Evolutionary conservation across 805 yeast species (phyloP).

Genomic region (Ascoidea tarda): DNA sequence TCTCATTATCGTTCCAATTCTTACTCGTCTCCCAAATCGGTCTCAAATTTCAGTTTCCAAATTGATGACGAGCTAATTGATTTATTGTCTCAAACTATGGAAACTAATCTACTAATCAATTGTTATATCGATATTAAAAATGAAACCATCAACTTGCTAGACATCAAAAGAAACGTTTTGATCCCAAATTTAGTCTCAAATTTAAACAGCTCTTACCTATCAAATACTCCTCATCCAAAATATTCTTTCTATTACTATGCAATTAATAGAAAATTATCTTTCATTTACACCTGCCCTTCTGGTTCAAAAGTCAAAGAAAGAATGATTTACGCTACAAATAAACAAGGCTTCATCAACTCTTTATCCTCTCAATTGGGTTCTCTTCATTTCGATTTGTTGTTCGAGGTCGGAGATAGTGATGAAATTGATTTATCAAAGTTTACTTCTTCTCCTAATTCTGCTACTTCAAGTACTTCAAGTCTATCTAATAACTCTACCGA

Average conservation of each 20-base stretch:
- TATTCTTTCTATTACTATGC: constrained; percentile 40
- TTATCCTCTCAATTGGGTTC: constrained; percentile 27
- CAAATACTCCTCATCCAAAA: constrained; percentile 28
- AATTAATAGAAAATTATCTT: constrained; percentile 24
- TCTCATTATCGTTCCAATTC: too few relatives aligned
- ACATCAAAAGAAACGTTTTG: constrained; percentile 12
- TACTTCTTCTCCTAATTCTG: not conserved
- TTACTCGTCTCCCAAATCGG: too few relatives aligned
- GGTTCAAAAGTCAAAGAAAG: constrained; percentile 82
- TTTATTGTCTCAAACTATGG: not conserved
- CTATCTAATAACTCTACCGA: not conserved
- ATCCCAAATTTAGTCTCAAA: constrained; percentile 18
- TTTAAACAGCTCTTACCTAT: constrained; percentile 14
- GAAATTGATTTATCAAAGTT: constrained; percentile 48
- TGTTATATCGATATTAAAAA: constrained; percentile 33
- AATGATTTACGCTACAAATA: constrained; percentile 84
- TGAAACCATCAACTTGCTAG: constrained; percentile 33
- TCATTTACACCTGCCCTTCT: constrained; percentile 82
- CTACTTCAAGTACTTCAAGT: not conserved
- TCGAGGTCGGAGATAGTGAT: constrained; percentile 63
- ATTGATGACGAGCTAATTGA: constrained; percentile 16
- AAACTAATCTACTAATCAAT: constrained; percentile 19
- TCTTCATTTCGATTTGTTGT: constrained; percentile 27
- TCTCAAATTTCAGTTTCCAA: constrained; percentile 3
- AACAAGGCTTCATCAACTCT: constrained; percentile 40